phyloP scores from a whole-genome alignment of 169 alveolate genomes.

The Plasmodium gonderi region DNA sequence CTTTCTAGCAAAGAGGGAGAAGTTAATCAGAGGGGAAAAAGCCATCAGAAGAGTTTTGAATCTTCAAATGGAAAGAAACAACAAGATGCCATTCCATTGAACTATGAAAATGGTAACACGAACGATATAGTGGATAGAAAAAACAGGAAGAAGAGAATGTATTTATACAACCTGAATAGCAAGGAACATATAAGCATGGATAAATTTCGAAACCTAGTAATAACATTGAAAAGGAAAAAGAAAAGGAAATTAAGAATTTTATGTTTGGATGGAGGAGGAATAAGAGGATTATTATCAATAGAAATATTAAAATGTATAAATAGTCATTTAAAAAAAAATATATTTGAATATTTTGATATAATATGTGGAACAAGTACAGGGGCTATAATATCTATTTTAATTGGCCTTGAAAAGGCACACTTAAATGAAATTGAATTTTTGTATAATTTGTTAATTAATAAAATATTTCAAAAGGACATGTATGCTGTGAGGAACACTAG shows the following conservation, averaged over 20 bases:
- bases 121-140: neutral
- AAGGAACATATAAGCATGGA: conserved; percentile 32
- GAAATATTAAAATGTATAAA: conserved; percentile 81
- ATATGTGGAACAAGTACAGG: conserved; percentile 92
- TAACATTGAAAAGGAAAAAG: conserved; percentile 55
- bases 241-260: conserved; percentile 84
- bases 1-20: too few species aligned
- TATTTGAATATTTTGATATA: conserved; percentile 87
- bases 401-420: conserved; percentile 86
- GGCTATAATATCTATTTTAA: conserved; percentile 84
- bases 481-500: conserved; percentile 83
- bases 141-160: neutral
- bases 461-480: conserved; percentile 84
- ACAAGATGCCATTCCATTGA: neutral
- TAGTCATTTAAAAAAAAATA: conserved; percentile 77
- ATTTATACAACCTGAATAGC: conserved; percentile 53
- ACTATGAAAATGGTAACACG: neutral
- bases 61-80: neutral
- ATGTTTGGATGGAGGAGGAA: conserved; percentile 91
- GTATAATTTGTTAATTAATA: conserved; percentile 83
- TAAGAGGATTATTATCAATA: conserved; percentile 87
- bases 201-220: conserved; percentile 56
- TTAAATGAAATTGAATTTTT: conserved; percentile 80
- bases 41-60: neutral
- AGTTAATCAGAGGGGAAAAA: too few species aligned